A percentile compares a stretch with the other conserved stretches of the same genome.
These are phyloP conservation scores for Fusarium verticillioides DNA, from an alignment of 2,329 filamentous ascomycete genomes.

Conservation along the genomic window DNA sequence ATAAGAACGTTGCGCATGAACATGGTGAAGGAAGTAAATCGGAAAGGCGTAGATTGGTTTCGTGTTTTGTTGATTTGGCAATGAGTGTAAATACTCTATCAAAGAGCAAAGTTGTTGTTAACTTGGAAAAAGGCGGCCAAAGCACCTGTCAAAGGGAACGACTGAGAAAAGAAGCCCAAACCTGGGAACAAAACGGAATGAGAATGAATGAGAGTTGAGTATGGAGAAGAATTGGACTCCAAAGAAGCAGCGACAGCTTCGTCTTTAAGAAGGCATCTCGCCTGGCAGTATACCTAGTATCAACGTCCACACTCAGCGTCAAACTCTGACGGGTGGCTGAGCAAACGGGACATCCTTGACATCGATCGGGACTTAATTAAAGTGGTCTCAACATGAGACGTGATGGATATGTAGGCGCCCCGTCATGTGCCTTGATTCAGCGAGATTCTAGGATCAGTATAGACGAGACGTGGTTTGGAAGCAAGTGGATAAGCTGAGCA, in stretches of 20 bases:
- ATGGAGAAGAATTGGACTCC: constrained; percentile 22
- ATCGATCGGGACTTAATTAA: constrained; percentile 42
- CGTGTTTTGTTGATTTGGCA: constrained; percentile 38
- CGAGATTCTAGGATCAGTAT: constrained; percentile 18
- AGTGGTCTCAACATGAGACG: constrained; percentile 45
- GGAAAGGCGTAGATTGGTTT: constrained; percentile 5
- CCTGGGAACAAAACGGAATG: constrained; percentile 39
- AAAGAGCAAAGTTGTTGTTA: constrained; percentile 40
- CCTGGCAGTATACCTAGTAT: not conserved
- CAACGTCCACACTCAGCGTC: constrained; percentile 13
- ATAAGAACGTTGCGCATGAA: constrained; percentile 39
- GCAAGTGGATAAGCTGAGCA: constrained; percentile 22
- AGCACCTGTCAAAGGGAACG: constrained; percentile 44
- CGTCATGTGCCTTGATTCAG: constrained; percentile 18
- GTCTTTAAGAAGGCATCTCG: constrained; percentile 31
- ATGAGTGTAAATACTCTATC: constrained; percentile 44
- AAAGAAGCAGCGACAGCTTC: constrained; percentile 25
- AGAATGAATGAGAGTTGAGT: constrained; percentile 34
- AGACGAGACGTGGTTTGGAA: constrained; percentile 30
- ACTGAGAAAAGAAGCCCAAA: constrained; percentile 42
- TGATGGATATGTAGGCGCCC: constrained; percentile 34
- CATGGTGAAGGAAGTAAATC: constrained; percentile 32
- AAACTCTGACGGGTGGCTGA: constrained; percentile 26
- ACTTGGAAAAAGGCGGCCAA: constrained; percentile 41
- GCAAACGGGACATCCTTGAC: constrained; percentile 32